Conservation (phyloP, 2,329 filamentous ascomycete genomes). For the Fusarium oligoseptatum region DNA sequence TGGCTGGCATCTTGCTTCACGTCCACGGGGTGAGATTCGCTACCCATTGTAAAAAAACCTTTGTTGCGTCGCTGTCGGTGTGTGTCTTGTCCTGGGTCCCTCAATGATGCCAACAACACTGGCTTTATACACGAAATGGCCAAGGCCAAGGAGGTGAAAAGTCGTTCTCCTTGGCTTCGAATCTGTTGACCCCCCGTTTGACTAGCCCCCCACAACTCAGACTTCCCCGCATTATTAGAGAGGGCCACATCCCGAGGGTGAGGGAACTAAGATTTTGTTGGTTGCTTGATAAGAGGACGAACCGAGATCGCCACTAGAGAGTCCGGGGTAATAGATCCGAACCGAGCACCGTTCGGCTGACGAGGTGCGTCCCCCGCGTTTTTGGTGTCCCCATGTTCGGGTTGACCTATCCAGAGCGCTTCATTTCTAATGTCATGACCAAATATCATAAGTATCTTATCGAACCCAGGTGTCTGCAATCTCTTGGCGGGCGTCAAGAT, state of each 20-base stretch:
- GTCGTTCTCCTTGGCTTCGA: not conserved
- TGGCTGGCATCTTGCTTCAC: slow-evolving; percentile 33
- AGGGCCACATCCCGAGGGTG: slow-evolving; percentile 35
- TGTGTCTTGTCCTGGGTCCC: not conserved
- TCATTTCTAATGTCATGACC: not conserved
- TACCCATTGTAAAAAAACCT: not conserved
- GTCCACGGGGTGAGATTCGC: slow-evolving; percentile 27
- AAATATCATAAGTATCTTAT: not conserved
- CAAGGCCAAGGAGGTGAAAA: not conserved
- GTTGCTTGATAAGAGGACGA: slow-evolving; percentile 8
- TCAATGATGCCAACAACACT: not conserved
- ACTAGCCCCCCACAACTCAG: not conserved
- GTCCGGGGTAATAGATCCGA: slow-evolving; percentile 26
- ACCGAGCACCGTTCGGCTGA: slow-evolving; percentile 20
- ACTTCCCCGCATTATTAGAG: slow-evolving; percentile 4
- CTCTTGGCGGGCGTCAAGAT: not conserved
- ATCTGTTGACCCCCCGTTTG: not conserved
- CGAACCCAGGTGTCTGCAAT: not conserved
- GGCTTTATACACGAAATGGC: not conserved
- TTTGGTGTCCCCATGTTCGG: not conserved
- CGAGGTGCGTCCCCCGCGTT: not conserved
- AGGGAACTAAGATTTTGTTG: slow-evolving; percentile 22
- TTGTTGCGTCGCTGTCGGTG: not conserved
- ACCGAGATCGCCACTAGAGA: slow-evolving; percentile 24
- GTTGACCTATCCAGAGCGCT: not conserved